These are phyloP conservation scores for Vaccinium myrtillus DNA, from an alignment of 148 eudicot species.

Conservation along the genomic window DNA sequence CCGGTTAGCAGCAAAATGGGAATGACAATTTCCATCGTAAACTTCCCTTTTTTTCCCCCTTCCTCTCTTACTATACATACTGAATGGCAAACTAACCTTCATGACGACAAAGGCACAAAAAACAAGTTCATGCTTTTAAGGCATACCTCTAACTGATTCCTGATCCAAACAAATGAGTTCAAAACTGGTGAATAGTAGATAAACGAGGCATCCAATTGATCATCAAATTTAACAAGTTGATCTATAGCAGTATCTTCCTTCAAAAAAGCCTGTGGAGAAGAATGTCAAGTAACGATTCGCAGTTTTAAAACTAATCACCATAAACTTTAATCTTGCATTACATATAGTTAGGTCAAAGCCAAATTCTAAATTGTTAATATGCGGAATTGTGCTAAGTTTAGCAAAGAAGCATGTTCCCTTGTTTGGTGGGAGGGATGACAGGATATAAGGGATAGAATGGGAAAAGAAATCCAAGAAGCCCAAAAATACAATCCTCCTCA, in stretches of 20 bases:
- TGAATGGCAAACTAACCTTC: conserved; percentile 64
- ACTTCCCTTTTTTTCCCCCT: conserved; percentile 5
- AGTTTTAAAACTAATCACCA: conserved; percentile 63
- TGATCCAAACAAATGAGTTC: conserved; percentile 93
- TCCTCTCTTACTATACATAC: conserved; percentile 17
- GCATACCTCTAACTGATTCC: conserved; percentile 97
- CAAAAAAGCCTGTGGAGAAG: conserved; percentile 87
- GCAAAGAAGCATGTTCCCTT: not conserved
- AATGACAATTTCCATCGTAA: conserved; percentile 15
- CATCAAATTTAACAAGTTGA: conserved; percentile 90
- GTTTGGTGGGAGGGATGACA: not conserved
- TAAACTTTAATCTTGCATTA: conserved; percentile 30
- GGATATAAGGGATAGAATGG: not conserved
- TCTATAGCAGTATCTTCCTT: conserved; percentile 88
- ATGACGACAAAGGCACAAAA: conserved; percentile 44
- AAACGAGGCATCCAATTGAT: conserved; percentile 89
- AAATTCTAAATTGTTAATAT: conserved; percentile 17
- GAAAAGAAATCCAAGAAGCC: not conserved
- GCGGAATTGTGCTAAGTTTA: not conserved
- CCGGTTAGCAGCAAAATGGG: conserved; percentile 21
- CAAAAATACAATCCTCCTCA: not conserved
- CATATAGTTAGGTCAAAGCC: conserved; percentile 21
- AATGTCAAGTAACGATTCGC: conserved; percentile 79
- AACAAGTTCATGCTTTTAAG: conserved; percentile 63
- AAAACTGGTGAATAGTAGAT: conserved; percentile 93